Evolutionary conservation across 2,329 filamentous ascomycete species (phyloP), one percentile per base, ranked within the genome.

Genomic region (Fusarium nematophilum): DNA sequence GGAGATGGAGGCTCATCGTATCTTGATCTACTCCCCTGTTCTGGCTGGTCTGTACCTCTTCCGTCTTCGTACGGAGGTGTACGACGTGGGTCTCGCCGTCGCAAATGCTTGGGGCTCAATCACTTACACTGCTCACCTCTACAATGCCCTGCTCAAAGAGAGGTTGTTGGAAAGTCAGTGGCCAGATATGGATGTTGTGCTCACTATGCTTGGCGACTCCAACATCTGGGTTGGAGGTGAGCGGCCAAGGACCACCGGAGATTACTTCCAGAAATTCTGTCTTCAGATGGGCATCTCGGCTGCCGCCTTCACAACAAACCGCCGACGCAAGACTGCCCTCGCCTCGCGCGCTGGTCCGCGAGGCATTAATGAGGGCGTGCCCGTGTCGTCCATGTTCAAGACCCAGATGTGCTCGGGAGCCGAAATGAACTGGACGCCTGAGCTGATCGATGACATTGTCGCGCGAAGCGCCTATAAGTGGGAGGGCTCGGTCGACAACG

Each of bases 161-260:
- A n/a, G n/a, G n/a, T n/a, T n/a, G n/a, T n/a, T n/a, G n/a, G n/a
- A n/a, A n/a, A n/a, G 45, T 2, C 6, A 11, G 3, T 81, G 79
- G 79, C 40, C 46, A 1, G 79, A 82, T 57, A 77, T 82, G 73
- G 73, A 79, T 1, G 8, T 76, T 5, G 31, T 72, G 1, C 47
- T 69, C 1, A 17, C 21, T 1, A n/a, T 74, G 1, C 68, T 79
- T 9, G 70, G 69, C 3, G 18, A 57, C 0, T 57, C 71, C 1
- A 70, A 55, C 18, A 72, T 82, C 52, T 81, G 75, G 43, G 67
- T 76, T 2, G 77, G 76, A 3, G 68, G 73, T 3, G 62, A 69
- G 1, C 34, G 57, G 4, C 79, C 79, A 2, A 62, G 33, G 3
- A 66, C 43, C 5, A 43, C 53, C 0, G 62, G 69, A 1, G 74